Evolutionary conservation across 441 rosid genomes (phyloP).

Genomic region (Breynia disticha): DNA sequence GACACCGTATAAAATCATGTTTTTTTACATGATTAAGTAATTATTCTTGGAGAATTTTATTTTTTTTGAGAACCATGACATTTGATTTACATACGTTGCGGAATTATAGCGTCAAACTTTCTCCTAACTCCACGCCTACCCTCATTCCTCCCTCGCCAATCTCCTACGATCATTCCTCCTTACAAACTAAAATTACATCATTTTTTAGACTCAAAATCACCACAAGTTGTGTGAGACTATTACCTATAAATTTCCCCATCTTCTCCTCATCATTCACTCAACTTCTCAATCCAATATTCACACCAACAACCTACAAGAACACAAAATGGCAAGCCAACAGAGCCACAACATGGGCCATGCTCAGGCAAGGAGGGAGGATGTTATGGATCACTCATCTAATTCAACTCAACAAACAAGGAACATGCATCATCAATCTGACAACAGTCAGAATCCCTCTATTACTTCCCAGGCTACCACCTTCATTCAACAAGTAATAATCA

Average conservation of each 20-base stretch:
- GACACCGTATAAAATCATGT: too few species aligned
- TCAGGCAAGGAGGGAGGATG: conserved; percentile 22
- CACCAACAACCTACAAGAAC: background rate
- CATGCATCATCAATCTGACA: background rate
- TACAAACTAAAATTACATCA: too few species aligned
- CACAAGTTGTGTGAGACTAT: background rate
- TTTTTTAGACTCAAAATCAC: background rate
- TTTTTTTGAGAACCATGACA: too few species aligned
- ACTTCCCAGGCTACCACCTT: conserved; percentile 28
- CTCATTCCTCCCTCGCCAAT: too few species aligned
- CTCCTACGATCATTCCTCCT: too few species aligned
- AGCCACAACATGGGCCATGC: conserved; percentile 13
- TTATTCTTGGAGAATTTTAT: too few species aligned
- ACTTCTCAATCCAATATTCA: background rate
- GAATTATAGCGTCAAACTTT: too few species aligned
- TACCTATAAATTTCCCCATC: conserved; percentile 7
- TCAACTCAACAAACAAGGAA: conserved; percentile 3
- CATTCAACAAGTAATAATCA: conserved; percentile 22
- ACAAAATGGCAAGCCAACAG: conserved; percentile 17
- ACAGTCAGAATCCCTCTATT: conserved; percentile 1
- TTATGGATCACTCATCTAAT: conserved; percentile 12
- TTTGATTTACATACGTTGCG: too few species aligned
- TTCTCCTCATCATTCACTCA: background rate
- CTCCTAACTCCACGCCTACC: too few species aligned
- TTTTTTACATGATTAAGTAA: too few species aligned